Base-by-base conservation (phyloP, 208 protist species). In the Naegleria lovaniensis region DNA sequence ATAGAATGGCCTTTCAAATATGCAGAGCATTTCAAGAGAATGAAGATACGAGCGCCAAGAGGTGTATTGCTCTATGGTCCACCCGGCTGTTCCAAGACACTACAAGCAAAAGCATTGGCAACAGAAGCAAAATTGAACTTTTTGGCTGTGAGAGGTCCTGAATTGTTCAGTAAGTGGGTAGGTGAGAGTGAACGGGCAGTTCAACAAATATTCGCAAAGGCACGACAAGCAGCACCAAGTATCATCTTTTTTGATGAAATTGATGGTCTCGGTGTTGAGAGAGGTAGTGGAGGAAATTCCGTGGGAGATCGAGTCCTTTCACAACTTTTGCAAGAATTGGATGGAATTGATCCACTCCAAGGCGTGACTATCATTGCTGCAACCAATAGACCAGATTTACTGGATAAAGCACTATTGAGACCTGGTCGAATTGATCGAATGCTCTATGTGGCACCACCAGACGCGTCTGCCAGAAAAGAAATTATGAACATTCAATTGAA, bases 241-340 rank as follows among this genome's bases (percentile, higher is more conserved):
- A 96, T 99, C 55, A 90, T 99, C 22, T 99, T 99, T 93, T 98
- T 99, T 88, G 98, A 98, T 92, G 97, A 98, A 91, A 94, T 97
- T 83, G 96, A 97, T 90, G 92, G 93, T 11, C 94, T 97, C 75
- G 96, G 94, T 33, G 91, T 90, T 11, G 55, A 86, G 19, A 91
- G 95, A 75, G 94, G 93, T 39, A 94, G 95, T 89, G 91, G 91
- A 75, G 95, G 96, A 91, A 92, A 91, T 25, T 90, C 91, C 51
- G 93, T 95, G 39, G 90, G 92, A 9, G 95, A 97, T 85, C 90
- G 98, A 29, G 96, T 99, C 0, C 93, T 99, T 0, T 92, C 91
- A 29, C 97, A 98, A 92, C 91, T 99, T 0, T 92, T 99, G 13
- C 95, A 86, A 2, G 98, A 99, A 93, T 95, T 99, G 91, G 97